phyloP scores from a whole-genome alignment of 2,329 filamentous ascomycete genomes.

The Ophiostoma novo-ulmi region DNA sequence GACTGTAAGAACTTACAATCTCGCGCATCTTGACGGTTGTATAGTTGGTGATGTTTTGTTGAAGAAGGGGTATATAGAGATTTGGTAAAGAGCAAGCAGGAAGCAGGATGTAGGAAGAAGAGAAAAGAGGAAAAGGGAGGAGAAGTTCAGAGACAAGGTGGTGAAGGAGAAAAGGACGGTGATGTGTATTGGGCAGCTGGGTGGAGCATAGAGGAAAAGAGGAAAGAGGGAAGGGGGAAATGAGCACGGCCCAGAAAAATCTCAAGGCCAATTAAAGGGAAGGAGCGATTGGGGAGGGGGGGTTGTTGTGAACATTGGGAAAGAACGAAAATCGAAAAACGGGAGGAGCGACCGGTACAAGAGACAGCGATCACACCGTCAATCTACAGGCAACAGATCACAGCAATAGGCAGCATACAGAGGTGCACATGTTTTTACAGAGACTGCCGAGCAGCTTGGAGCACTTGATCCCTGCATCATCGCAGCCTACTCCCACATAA shows the following conservation, averaged over 20 bases:
- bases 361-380: neutral
- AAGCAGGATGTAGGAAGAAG: neutral
- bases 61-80: constrained; percentile 15
- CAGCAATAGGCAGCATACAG: too few species aligned
- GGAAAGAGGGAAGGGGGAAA: constrained; percentile 24
- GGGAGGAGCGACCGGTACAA: neutral
- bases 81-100: constrained; percentile 14
- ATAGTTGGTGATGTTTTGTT: constrained; percentile 19
- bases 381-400: neutral
- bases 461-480: neutral
- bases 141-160: constrained; percentile 1
- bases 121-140: neutral
- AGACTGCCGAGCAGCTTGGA: neutral
- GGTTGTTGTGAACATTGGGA: constrained; percentile 1
- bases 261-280: constrained; percentile 16
- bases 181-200: constrained; percentile 17
- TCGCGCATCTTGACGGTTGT: constrained; percentile 60
- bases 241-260: constrained; percentile 23
- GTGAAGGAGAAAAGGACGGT: constrained; percentile 14
- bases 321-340: neutral
- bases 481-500: constrained; percentile 3
- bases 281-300: constrained; percentile 12
- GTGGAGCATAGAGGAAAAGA: constrained; percentile 23
- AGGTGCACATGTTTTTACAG: constrained; percentile 1
- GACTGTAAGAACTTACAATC: constrained; percentile 54